A percentile compares a stretch with the other conserved stretches of the same genome.
These are phyloP conservation scores for Dothideomycetes sp. DNA, from an alignment of 2,329 filamentous ascomycete species.

Conservation along the genomic window DNA sequence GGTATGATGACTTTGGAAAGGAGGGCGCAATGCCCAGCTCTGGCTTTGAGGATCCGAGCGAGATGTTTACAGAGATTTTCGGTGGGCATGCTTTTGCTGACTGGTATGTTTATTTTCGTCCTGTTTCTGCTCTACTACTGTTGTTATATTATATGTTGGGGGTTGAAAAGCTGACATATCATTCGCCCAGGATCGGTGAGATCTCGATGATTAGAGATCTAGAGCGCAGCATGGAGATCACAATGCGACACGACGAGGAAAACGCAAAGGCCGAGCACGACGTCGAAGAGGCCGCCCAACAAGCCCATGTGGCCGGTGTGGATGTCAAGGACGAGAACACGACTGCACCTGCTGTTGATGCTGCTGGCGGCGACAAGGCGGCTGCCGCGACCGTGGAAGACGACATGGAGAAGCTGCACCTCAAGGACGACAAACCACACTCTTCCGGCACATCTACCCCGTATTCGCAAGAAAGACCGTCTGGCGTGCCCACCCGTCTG, in stretches of 20 bases:
- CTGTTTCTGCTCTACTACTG: too few species aligned
- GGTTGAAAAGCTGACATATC: too few species aligned
- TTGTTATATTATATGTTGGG: too few species aligned
- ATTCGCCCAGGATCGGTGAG: constrained; percentile 62
- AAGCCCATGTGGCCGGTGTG: background rate
- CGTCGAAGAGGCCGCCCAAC: constrained; percentile 1
- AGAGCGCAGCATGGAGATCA: constrained; percentile 97
- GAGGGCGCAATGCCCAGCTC: constrained; percentile 82
- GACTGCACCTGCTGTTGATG: constrained; percentile 41
- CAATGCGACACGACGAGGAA: constrained; percentile 62
- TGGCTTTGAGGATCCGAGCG: constrained; percentile 87
- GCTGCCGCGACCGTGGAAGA: constrained; percentile 13
- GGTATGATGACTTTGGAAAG: constrained; percentile 96
- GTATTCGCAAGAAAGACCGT: constrained; percentile 21
- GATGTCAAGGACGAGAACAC: constrained; percentile 27
- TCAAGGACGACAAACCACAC: constrained; percentile 9
- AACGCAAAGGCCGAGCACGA: constrained; percentile 8
- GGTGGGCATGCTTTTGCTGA: constrained; percentile 92
- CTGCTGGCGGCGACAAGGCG: constrained; percentile 27
- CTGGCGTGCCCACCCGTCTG: constrained; percentile 63
- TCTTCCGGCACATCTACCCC: constrained; percentile 35
- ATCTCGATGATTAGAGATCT: constrained; percentile 98
- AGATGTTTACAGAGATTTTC: constrained; percentile 98
- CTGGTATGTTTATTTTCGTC: constrained; percentile 37
- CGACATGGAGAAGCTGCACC: constrained; percentile 18